Percentiles rank a stretch among this genome's conserved stretches.
These are phyloP conservation scores for Bipolaris victoriae DNA, from an alignment of 2,329 filamentous ascomycete genomes.

Conservation along the genomic window DNA sequence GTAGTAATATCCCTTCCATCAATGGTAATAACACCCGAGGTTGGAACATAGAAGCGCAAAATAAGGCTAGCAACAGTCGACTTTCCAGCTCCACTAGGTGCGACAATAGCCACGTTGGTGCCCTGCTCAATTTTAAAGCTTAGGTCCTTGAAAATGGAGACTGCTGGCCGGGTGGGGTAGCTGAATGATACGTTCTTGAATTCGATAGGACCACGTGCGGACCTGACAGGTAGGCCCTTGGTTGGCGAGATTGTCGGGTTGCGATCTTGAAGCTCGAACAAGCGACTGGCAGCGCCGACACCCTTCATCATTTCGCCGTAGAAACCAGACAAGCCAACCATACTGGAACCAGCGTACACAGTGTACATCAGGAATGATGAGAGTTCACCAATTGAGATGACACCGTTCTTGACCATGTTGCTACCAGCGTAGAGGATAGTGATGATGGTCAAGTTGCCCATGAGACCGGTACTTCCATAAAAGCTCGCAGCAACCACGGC, in stretches of 20 bases:
- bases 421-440: slow-evolving; percentile 89
- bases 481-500: slow-evolving; percentile 89
- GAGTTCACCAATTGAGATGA: slow-evolving; percentile 88
- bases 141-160: slow-evolving; percentile 86
- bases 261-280: slow-evolving; percentile 95
- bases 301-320: slow-evolving; percentile 99
- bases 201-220: slow-evolving; percentile 84
- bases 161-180: slow-evolving; percentile 91
- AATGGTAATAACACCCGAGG: slow-evolving; percentile 76
- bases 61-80: slow-evolving; percentile 93
- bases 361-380: slow-evolving; percentile 99
- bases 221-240: slow-evolving; percentile 76
- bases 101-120: slow-evolving; percentile 94
- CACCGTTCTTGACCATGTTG: slow-evolving; percentile 82
- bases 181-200: slow-evolving; percentile 87
- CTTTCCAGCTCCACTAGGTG: slow-evolving; percentile 94
- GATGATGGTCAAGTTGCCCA: slow-evolving; percentile 95
- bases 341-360: slow-evolving; percentile 80
- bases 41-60: slow-evolving; percentile 88
- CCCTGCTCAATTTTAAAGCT: slow-evolving; percentile 92
- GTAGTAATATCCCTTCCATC: slow-evolving; percentile 80
- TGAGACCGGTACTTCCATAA: slow-evolving; percentile 84
- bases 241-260: slow-evolving; percentile 87
- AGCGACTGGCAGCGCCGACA: slow-evolving; percentile 90
- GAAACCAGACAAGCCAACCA: slow-evolving; percentile 93